phyloP scores from a whole-genome alignment of 2,329 filamentous ascomycete species.

The Stachybotrys chartarum region DNA sequence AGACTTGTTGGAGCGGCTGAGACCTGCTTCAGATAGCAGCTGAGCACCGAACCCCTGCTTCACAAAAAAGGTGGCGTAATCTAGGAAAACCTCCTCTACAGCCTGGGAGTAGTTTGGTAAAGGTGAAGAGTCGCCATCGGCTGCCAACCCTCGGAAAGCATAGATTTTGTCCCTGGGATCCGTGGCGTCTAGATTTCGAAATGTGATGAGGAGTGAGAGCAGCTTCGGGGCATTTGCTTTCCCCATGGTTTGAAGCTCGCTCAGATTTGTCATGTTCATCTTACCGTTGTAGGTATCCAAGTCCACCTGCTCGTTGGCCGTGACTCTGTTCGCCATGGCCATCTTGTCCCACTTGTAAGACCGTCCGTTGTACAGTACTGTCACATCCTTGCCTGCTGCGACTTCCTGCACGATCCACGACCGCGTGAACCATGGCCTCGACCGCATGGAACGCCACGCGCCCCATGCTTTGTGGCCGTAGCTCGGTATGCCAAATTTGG shows the following conservation, averaged over 20 bases:
- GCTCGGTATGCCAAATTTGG: conserved; percentile 2
- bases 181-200: conserved; percentile 3
- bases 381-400: conserved; percentile 2
- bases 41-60: conserved; percentile 1
- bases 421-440: conserved; percentile 3
- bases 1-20: conserved; percentile 1
- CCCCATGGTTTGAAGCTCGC: neutral
- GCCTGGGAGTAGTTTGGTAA: conserved; percentile 4
- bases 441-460: conserved; percentile 4
- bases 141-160: conserved; percentile 5
- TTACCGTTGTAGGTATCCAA: neutral
- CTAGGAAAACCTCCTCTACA: conserved; percentile 3
- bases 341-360: conserved; percentile 3
- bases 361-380: conserved; percentile 2
- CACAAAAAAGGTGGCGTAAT: conserved; percentile 4
- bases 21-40: conserved; percentile 2
- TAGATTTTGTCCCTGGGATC: conserved; percentile 6
- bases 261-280: conserved; percentile 4
- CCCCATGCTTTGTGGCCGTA: conserved; percentile 3
- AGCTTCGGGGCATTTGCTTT: neutral
- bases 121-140: conserved; percentile 1
- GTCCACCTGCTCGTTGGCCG: conserved; percentile 3
- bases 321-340: conserved; percentile 2
- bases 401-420: conserved; percentile 6
- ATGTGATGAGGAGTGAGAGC: neutral